Evolutionary conservation across 2,329 filamentous ascomycete genomes (phyloP).

Genomic region (Beauveria pseudobassiana): DNA sequence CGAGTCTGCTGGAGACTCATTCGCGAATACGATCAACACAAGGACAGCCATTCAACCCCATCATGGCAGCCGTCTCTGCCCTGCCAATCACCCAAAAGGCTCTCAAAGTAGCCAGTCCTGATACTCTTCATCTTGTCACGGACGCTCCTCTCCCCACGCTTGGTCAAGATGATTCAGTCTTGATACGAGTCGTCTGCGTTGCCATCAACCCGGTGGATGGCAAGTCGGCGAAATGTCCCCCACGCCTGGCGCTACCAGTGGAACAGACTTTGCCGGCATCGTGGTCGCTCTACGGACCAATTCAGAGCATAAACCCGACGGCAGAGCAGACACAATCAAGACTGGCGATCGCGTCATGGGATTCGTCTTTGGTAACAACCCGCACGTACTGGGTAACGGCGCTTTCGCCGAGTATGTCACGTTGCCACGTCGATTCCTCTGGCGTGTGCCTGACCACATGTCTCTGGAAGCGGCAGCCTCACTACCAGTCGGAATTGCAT

Average conservation of each 20-base stretch:
- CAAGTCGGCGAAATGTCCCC: constrained; percentile 3
- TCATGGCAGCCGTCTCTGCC: background rate
- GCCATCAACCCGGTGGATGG: constrained; percentile 7
- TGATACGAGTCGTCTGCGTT: background rate
- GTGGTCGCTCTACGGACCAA: background rate
- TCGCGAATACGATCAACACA: background rate
- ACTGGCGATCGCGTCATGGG: constrained; percentile 3
- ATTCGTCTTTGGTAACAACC: background rate
- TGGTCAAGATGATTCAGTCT: background rate
- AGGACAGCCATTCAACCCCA: background rate
- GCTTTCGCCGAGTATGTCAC: constrained; percentile 3
- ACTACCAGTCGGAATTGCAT: background rate
- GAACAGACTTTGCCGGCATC: background rate
- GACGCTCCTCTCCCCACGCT: background rate
- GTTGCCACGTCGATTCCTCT: background rate
- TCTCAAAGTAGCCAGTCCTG: background rate
- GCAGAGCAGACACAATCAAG: background rate
- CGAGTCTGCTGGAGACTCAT: too few relatives aligned
- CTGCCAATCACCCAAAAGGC: background rate
- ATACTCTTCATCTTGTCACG: background rate
- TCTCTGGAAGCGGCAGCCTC: background rate
- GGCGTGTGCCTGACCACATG: background rate
- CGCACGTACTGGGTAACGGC: background rate
- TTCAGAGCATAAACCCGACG: background rate
- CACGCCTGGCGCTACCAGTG: background rate